Conservation (phyloP, 352 stramenopile species). For the Pilasporangium apinafurcum region DNA sequence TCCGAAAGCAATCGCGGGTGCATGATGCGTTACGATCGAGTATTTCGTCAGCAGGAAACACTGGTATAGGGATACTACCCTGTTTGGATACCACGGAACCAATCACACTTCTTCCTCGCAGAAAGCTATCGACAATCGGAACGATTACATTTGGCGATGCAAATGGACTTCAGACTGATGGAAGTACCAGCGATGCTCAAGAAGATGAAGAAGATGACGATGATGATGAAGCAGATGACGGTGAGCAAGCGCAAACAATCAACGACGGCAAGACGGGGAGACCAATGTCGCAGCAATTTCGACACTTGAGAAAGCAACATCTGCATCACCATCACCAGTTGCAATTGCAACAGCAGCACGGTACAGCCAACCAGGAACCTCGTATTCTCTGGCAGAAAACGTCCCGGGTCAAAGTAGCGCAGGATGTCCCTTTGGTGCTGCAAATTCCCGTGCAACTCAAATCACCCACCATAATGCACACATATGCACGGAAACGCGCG, state of each 20-base stretch:
- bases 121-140: conserved; percentile 25
- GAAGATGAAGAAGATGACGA: conserved; percentile 8
- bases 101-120: conserved; percentile 20
- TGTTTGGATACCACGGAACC: too few relatives aligned
- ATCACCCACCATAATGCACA: not conserved
- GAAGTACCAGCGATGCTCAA: too few relatives aligned
- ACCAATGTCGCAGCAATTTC: conserved; percentile 17
- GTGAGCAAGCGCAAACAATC: not conserved
- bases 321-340: conserved; percentile 16
- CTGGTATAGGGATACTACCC: too few relatives aligned
- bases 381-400: conserved; percentile 51
- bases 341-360: not conserved
- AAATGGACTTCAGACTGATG: too few relatives aligned
- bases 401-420: conserved; percentile 21
- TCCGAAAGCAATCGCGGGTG: not conserved
- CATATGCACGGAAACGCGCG: not conserved
- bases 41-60: too few relatives aligned
- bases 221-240: conserved; percentile 2
- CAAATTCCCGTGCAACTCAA: conserved; percentile 6
- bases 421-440: conserved; percentile 19
- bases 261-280: conserved; percentile 1
- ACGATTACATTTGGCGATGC: conserved; percentile 2
- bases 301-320: conserved; percentile 17
- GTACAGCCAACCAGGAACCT: not conserved
- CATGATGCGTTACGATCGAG: not conserved